Conservation (phyloP, 306 rosid genomes). For the Abrus precatorius region DNA sequence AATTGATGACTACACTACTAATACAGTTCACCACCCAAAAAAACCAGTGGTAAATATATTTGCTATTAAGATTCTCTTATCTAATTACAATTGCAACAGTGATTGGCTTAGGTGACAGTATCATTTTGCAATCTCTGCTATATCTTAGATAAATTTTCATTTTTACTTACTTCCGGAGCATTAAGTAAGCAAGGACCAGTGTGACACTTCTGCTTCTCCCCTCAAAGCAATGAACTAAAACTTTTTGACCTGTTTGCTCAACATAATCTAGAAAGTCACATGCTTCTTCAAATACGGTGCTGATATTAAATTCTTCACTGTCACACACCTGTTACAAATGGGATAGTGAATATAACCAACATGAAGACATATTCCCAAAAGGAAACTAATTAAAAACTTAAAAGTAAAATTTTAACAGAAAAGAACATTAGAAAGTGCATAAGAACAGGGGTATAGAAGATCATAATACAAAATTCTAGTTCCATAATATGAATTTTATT, state of each 20-base stretch:
- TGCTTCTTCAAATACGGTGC: conserved; percentile 87
- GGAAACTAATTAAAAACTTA: background rate
- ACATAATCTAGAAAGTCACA: conserved; percentile 71
- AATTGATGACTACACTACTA: conserved; percentile 22
- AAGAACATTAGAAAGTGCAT: background rate
- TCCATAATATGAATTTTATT: background rate
- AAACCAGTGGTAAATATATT: background rate
- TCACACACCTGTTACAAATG: conserved; percentile 70
- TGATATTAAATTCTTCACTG: conserved; percentile 76
- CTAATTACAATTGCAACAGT: conserved; percentile 20
- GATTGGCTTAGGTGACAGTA: conserved; percentile 6
- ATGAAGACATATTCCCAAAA: conserved; percentile 31
- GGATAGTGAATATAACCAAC: conserved; percentile 28
- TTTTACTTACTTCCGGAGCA: conserved; percentile 89
- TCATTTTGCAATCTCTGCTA: background rate
- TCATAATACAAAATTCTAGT: too few relatives aligned
- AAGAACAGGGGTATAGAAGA: background rate
- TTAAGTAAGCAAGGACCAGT: conserved; percentile 87
- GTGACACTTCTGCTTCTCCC: conserved; percentile 97
- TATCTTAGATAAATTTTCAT: background rate
- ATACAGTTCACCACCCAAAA: conserved; percentile 5
- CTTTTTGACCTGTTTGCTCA: conserved; percentile 76
- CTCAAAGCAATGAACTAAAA: conserved; percentile 96
- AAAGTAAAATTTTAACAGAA: background rate
- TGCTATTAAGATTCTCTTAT: conserved; percentile 15